Evolutionary conservation across 2,329 filamentous ascomycete species (phyloP), one percentile per base, ranked within the genome.

Genomic region (Penicillium sp.): DNA sequence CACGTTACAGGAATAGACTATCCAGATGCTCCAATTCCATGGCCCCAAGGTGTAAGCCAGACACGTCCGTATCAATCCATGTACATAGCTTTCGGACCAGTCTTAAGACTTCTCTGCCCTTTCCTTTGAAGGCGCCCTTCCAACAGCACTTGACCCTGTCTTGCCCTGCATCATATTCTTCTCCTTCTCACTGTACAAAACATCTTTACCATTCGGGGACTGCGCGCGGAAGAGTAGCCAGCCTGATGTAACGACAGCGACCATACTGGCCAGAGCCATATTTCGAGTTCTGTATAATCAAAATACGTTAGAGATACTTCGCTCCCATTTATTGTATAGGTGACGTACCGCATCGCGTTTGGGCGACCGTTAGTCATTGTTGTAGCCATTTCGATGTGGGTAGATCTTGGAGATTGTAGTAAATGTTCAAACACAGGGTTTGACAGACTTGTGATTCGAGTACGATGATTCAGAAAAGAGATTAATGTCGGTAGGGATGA

Each of bases 171-270:
- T 57, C 23, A 45, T 54, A 26, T 50, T 21, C 3, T 24, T 23
- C 3, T 57, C 54, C n/a, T 54, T 34, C 9, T 54, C 45, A 18
- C 52, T 47, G 4, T 42, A 45, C 7, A 57, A 21, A 13, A 47
- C 33, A 23, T 57, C 48, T 3, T 52, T 29, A 26, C 45, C 45
- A 26, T 39, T 57, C n/a, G 52, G 52, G 6, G 54, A 57, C 23
- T 54, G 54, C 2, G 49, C 54, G 12, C 54, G 54, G 49, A 57
- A 55, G 24, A 49, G 24, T 12, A 57, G 42, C 45, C 45, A 54
- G 8, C 42, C 26, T 21, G 38, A 49, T 4, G 49, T 39, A 6
- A 54, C 24, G 15, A 57, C 33, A 0, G 45, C 52, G n/a, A 51
- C 21, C 7, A 57, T 42, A 26, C 54, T 54, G 18, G 48, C 6